Base-by-base conservation (phyloP, 768 basidiomycete species). In the Holtermannia corniformis region DNA sequence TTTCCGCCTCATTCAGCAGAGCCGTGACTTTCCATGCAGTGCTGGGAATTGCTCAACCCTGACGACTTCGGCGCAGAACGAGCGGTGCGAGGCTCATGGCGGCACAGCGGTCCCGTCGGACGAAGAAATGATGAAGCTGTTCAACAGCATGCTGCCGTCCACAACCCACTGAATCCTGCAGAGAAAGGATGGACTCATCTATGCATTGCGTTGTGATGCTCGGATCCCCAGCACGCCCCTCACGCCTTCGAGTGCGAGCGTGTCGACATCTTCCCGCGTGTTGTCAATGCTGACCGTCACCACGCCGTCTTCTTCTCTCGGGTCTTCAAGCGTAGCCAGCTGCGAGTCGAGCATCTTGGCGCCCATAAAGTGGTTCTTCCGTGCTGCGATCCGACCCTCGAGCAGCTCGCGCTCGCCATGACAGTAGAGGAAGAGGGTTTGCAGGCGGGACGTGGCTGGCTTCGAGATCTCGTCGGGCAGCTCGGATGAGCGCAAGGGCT, bases 381-480 rank as follows among this genome's bases (percentile, higher is more conserved):
- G 59, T 2, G 58, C 53, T 3, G 61, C 58, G 58, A 74, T 74
- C 41, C 73, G 47, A 16, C 63, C 46, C 14, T 51, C 41, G 12
- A 74, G 54, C 12, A 70, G 51, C 47, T 70, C 66, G 21, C 59
- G 60, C 20, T 63, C 54, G 14, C 73, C 73, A 49, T 70, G 62
- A 49, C 74, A 72, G 67, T 83, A 92, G 52, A 93, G 82, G 63
- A 96, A 91, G 65, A 78, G 84, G 5, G 89, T 89, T 55, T 75
- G 73, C 51, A 84, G 71, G 23, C 57, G 56, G 3, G 59, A 54
- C 57, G 67, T 50, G 4, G 72, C 64, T 5, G 74, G 64, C 21
- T 73, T 60, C 41, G 67, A 59, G 64, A 57, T 47, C 57, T 57
- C 20, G 62, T 70, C 22, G 65, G 56, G 21, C 56, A 59, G 41